A percentile compares a stretch with the other conserved stretches of the same genome.
Evolutionary conservation across 345 rosid species (phyloP).

Genomic region (Streptanthus diversifolius): DNA sequence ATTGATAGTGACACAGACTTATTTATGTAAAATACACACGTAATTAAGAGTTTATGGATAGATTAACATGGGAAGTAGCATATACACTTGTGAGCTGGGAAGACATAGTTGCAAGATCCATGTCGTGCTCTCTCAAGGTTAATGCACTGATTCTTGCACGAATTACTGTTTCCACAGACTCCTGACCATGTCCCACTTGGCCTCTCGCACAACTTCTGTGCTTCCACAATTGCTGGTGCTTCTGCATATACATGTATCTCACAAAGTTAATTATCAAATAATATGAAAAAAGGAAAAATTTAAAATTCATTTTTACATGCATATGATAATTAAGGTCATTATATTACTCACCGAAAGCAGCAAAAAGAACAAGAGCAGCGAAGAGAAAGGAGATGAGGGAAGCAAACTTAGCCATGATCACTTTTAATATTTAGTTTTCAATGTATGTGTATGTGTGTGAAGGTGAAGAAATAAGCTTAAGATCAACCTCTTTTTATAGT

Average conservation of each 20-base stretch:
- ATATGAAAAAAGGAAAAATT: not conserved
- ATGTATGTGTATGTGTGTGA: not conserved
- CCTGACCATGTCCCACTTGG: slow-evolving; percentile 27
- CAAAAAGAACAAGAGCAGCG: slow-evolving; percentile 20
- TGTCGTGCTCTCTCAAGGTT: slow-evolving; percentile 28
- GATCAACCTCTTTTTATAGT: slow-evolving; percentile 5
- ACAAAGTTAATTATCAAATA: not conserved
- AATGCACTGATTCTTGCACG: slow-evolving; percentile 26
- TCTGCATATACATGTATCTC: not conserved
- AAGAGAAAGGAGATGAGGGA: slow-evolving; percentile 11
- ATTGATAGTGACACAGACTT: not conserved
- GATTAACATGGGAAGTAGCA: slow-evolving; percentile 19
- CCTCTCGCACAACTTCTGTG: slow-evolving; percentile 12
- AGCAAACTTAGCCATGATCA: slow-evolving; percentile 28
- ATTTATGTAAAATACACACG: not conserved
- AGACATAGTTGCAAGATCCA: slow-evolving; percentile 27
- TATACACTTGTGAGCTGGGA: slow-evolving; percentile 16
- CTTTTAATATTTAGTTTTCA: not conserved
- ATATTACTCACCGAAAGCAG: slow-evolving; percentile 25
- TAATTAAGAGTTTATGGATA: not conserved
- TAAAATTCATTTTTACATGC: not conserved
- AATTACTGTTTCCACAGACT: slow-evolving; percentile 12
- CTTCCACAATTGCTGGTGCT: slow-evolving; percentile 20
- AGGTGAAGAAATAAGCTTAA: slow-evolving; percentile 13
- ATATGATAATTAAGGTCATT: slow-evolving; percentile 1